Evolutionary conservation across 345 rosid species (phyloP).

Genomic region (Jatropha curcas): DNA sequence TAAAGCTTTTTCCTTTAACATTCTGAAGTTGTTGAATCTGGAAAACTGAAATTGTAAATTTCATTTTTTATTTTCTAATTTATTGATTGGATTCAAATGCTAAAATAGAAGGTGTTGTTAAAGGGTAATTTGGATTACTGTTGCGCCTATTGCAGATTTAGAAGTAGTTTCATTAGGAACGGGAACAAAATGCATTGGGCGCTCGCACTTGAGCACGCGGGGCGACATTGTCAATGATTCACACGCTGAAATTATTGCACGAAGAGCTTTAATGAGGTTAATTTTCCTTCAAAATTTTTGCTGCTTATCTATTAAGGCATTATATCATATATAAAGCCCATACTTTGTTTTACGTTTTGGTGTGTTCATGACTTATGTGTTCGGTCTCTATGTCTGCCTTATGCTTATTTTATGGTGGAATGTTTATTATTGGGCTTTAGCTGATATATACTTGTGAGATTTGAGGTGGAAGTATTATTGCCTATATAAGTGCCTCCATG

Average conservation of each 20-base stretch:
- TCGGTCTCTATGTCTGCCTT: too few relatives aligned
- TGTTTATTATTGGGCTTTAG: neutral
- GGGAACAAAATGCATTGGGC: slow-evolving; percentile 79
- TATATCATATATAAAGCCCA: neutral
- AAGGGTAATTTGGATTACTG: neutral
- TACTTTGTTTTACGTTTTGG: neutral
- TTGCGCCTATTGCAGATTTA: slow-evolving; percentile 35
- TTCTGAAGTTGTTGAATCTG: neutral
- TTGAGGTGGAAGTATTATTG: neutral
- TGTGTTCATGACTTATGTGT: neutral
- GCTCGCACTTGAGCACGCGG: slow-evolving; percentile 56
- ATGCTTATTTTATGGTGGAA: too few relatives aligned
- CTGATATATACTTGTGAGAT: neutral
- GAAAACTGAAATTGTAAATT: neutral
- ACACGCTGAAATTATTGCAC: slow-evolving; percentile 82
- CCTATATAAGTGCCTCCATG: neutral
- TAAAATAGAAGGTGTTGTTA: neutral
- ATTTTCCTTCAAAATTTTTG: neutral
- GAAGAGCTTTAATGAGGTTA: slow-evolving; percentile 80
- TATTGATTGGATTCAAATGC: neutral
- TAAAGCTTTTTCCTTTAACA: neutral
- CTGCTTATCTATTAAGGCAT: neutral
- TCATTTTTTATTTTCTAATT: too few relatives aligned
- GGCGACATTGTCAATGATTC: slow-evolving; percentile 90
- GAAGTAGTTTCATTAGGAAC: slow-evolving; percentile 82